Base-by-base conservation (phyloP, 257 asterid species). In the Scutellaria baicalensis region DNA sequence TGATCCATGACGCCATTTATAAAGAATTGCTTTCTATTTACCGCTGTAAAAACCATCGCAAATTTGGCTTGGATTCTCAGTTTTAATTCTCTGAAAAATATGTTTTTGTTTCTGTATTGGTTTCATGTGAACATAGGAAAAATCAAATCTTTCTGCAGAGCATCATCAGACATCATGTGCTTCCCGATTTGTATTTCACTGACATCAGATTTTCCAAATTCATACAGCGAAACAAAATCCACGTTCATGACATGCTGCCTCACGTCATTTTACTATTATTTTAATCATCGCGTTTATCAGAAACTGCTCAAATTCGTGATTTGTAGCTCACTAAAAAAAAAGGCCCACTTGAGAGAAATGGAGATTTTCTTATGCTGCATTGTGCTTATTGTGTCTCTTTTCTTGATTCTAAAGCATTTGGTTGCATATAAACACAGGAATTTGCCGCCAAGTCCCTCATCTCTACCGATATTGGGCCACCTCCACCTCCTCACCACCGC, bases 401-500 rank as follows among this genome's bases (percentile, higher is more conserved):
- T 74, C 57, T 39, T 70, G 9, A 23, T 79, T 3, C 56, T 51
- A 16, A 81, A 76, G 51, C 51, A 23, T 55, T 10, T 66, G 16
- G 62, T 9, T 16, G 33, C 72, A 59, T 43, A 35, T 14, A 77
- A 67, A 40, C 23, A 9, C 16, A 71, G 52, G 16, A 81, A 77
- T 0, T 42, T 64, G 31, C 90, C 92, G 40, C 92, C 95, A 68
- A 44, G 74, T 11, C 90, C 95, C 13, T 84, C 76, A 5, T 69
- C 74, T 6, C 20, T 82, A 13, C 95, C 90, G 9, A 62, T 88
- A 18, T 14, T 64, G 2, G 90, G 89, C 71, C 95, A 88, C 43
- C 87, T 88, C 68, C 90, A 88, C 74, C 87, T 79, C 55, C 73
- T 84, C 71, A 81, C 77, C 52, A 18, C 79, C 7, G 57, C 62